Conservation (phyloP, 1,139 yeast genomes). For the Debaryomyces subglobosus region DNA sequence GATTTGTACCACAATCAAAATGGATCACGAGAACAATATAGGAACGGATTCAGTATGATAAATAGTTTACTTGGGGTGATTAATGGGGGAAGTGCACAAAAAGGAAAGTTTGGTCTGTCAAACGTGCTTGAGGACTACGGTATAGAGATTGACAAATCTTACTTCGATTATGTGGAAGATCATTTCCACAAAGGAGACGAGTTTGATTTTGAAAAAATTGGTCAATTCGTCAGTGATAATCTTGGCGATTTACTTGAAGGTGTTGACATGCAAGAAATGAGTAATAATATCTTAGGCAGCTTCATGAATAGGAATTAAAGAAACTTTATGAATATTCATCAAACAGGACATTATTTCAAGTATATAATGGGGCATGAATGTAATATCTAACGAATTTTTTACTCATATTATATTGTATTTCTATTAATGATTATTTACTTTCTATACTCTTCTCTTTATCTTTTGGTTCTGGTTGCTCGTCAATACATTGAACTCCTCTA, state of each 20-base stretch:
- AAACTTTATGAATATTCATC: not conserved
- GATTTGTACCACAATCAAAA: slow-evolving; percentile 4
- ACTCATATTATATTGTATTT: not conserved
- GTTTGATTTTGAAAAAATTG: slow-evolving; percentile 18
- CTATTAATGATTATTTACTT: not conserved
- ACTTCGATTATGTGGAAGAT: slow-evolving; percentile 23
- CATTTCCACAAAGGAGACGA: slow-evolving; percentile 19
- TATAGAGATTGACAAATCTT: slow-evolving; percentile 16
- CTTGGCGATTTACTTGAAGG: slow-evolving; percentile 15
- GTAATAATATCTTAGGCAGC: slow-evolving; percentile 13
- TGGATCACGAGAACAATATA: slow-evolving; percentile 6
- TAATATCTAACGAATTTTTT: not conserved
- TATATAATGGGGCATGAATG: not conserved
- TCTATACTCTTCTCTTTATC: slow-evolving; percentile 3
- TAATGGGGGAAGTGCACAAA: slow-evolving; percentile 1
- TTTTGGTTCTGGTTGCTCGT: slow-evolving; percentile 28
- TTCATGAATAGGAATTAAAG: not conserved
- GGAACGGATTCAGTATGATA: slow-evolving; percentile 4
- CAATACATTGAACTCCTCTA: slow-evolving; percentile 45
- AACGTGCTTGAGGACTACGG: slow-evolving; percentile 12
- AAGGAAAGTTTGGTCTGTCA: not conserved
- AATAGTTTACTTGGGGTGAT: slow-evolving; percentile 1
- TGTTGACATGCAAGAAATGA: slow-evolving; percentile 16
- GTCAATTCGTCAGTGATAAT: slow-evolving; percentile 21
- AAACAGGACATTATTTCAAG: not conserved